phyloP scores from a whole-genome alignment of 345 rosid species.

The Fremontodendron californicum region DNA sequence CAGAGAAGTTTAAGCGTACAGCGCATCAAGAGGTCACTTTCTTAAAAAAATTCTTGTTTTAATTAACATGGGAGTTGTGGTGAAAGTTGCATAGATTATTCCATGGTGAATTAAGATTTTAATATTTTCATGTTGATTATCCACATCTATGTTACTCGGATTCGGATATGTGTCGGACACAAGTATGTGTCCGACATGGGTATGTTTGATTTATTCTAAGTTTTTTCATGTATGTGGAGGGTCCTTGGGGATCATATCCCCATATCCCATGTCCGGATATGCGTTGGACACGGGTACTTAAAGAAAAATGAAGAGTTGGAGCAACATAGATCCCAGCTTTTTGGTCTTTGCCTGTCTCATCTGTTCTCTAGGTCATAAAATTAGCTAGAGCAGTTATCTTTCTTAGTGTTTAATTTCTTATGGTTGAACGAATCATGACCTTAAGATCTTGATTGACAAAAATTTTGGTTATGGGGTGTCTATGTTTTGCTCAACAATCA shows the following conservation, averaged over 20 bases:
- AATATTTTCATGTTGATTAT: not conserved
- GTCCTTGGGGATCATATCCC: too few relatives aligned
- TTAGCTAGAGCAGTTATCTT: not conserved
- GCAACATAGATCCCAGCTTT: too few relatives aligned
- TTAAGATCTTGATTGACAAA: not conserved
- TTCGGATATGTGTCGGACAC: too few relatives aligned
- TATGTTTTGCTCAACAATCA: not conserved
- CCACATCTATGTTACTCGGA: too few relatives aligned
- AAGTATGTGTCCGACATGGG: too few relatives aligned
- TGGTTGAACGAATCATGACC: not conserved
- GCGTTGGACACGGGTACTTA: too few relatives aligned
- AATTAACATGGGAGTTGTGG: not conserved
- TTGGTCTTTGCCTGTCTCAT: not conserved
- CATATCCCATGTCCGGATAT: too few relatives aligned
- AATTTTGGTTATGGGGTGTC: not conserved
- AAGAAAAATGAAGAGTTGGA: too few relatives aligned
- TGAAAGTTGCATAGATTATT: constrained; percentile 7
- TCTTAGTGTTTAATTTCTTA: not conserved
- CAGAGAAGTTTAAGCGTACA: constrained; percentile 79
- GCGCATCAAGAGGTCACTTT: constrained; percentile 83
- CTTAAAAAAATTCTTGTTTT: not conserved
- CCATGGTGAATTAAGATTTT: not conserved
- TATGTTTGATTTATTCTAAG: too few relatives aligned
- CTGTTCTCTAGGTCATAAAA: not conserved
- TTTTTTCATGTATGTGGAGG: too few relatives aligned